A percentile compares a stretch with the other conserved stretches of the same genome.
Conservation (phyloP, 257 asterid genomes). For the Verbena officinalis region DNA sequence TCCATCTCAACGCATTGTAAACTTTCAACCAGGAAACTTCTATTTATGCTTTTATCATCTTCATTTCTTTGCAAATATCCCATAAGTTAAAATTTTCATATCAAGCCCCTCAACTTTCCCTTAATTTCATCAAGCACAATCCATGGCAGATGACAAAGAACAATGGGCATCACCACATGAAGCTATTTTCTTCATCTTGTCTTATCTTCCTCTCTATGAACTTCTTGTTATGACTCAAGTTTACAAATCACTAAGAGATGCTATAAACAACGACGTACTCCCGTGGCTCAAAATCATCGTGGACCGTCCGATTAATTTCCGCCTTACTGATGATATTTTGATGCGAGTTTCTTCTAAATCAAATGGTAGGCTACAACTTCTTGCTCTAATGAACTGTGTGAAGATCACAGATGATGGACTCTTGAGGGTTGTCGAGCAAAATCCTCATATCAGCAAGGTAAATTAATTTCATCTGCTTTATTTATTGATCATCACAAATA, state of each 20-base stretch:
- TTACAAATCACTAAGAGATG: slow-evolving; percentile 68
- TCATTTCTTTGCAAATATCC: neutral
- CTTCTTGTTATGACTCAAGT: slow-evolving; percentile 56
- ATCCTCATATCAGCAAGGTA: slow-evolving; percentile 70
- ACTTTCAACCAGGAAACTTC: neutral
- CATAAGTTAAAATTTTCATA: neutral
- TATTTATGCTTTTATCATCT: neutral
- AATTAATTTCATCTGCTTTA: neutral
- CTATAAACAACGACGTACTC: slow-evolving; percentile 54
- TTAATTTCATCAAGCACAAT: neutral
- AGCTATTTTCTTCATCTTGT: slow-evolving; percentile 61
- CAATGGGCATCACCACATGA: slow-evolving; percentile 49
- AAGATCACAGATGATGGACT: slow-evolving; percentile 68
- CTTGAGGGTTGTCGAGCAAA: slow-evolving; percentile 41
- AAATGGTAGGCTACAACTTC: slow-evolving; percentile 48
- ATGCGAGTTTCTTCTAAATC: slow-evolving; percentile 51
- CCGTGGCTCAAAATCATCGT: slow-evolving; percentile 69
- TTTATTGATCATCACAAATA: too few relatives aligned
- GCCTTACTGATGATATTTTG: slow-evolving; percentile 50
- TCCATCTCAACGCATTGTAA: slow-evolving; percentile 1
- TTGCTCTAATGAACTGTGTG: slow-evolving; percentile 58
- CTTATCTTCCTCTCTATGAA: slow-evolving; percentile 68
- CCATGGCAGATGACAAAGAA: slow-evolving; percentile 29
- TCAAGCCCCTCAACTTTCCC: neutral
- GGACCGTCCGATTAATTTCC: slow-evolving; percentile 52